Conservation (phyloP, 306 rosid species). For the Cicer judaicum region DNA sequence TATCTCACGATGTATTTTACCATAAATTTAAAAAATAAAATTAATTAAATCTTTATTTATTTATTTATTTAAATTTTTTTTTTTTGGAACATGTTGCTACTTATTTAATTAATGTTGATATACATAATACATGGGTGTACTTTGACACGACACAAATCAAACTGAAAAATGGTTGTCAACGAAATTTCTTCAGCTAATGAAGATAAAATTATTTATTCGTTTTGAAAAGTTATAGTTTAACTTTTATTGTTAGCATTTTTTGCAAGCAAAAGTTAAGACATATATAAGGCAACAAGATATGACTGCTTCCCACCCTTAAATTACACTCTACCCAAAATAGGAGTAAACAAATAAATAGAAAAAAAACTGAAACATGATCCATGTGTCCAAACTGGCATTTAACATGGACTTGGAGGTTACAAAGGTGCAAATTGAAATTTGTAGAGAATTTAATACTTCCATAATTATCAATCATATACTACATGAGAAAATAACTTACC, state of each 20-base stretch:
- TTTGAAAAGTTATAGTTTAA: background rate
- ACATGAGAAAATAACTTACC: constrained; percentile 1
- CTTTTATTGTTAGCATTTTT: background rate
- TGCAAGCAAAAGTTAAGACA: background rate
- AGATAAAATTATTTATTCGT: background rate
- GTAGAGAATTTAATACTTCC: constrained; percentile 21
- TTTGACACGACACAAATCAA: background rate
- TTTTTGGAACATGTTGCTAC: background rate
- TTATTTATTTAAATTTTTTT: too few relatives aligned
- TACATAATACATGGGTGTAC: constrained; percentile 13
- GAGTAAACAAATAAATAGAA: background rate
- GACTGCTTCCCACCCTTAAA: background rate
- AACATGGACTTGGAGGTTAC: background rate
- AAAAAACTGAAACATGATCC: background rate
- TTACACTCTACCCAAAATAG: background rate
- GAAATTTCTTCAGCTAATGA: background rate
- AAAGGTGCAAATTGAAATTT: constrained; percentile 8
- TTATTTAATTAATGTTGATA: background rate
- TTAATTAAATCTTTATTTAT: background rate
- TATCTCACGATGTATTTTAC: too few relatives aligned
- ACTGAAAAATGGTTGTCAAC: too few relatives aligned
- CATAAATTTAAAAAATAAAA: too few relatives aligned
- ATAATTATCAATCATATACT: background rate
- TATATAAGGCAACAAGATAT: background rate
- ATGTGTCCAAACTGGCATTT: constrained; percentile 11